A percentile compares a stretch with the other conserved stretches of the same genome.
phyloP scores from a whole-genome alignment of 2,329 filamentous ascomycete species.

The Phialophora expanda region DNA sequence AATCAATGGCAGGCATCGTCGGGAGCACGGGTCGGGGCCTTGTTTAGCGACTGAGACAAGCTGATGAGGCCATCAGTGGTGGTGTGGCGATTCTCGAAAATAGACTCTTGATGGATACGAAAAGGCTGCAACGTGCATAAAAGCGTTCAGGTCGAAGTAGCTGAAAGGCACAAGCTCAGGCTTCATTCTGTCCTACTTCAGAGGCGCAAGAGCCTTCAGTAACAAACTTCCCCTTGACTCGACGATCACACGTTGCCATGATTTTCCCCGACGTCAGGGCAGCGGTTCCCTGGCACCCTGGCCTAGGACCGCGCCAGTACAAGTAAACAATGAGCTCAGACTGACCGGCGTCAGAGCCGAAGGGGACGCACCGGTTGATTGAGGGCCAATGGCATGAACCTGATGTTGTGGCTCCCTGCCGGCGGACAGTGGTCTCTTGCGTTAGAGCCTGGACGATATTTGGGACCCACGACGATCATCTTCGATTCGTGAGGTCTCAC shows the following conservation, averaged over 20 bases:
- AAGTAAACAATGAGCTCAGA: slow-evolving; percentile 5
- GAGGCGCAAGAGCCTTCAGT: slow-evolving; percentile 2
- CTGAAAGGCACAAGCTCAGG: not conserved
- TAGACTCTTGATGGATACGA: slow-evolving; percentile 5
- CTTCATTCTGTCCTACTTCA: not conserved
- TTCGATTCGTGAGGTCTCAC: slow-evolving; percentile 28
- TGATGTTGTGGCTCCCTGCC: slow-evolving; percentile 14
- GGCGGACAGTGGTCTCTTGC: slow-evolving; percentile 19
- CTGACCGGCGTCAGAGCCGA: not conserved
- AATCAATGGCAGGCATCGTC: slow-evolving; percentile 19
- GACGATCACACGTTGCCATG: slow-evolving; percentile 7
- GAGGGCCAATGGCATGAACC: slow-evolving; percentile 16
- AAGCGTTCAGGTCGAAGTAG: not conserved
- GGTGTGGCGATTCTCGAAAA: slow-evolving; percentile 20
- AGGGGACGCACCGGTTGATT: not conserved
- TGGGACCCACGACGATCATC: slow-evolving; percentile 9
- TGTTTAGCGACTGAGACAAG: slow-evolving; percentile 30
- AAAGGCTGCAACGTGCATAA: slow-evolving; percentile 10
- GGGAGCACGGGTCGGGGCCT: slow-evolving; percentile 1
- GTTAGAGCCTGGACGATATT: slow-evolving; percentile 19
- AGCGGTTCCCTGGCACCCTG: not conserved
- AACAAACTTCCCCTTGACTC: slow-evolving; percentile 7
- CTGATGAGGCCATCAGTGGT: slow-evolving; percentile 17
- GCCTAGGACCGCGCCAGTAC: not conserved
- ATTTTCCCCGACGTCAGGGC: slow-evolving; percentile 17